Evolutionary conservation across 306 rosid species (phyloP), one percentile per base, ranked within the genome.

Genomic region (Pyrus communis): DNA sequence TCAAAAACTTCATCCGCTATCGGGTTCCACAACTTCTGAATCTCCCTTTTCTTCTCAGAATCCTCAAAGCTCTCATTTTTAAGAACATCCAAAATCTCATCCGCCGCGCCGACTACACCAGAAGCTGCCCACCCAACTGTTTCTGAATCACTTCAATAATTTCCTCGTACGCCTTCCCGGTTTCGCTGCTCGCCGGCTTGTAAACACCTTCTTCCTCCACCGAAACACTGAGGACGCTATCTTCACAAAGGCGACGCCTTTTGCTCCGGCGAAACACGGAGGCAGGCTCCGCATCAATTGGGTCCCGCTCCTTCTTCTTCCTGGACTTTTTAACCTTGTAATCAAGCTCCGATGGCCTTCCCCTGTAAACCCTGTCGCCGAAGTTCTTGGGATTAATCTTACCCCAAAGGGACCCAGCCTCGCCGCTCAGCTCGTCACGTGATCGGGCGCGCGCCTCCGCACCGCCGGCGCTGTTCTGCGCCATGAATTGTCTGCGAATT

Each of bases 381-480:
- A 88, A 89, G 79, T 75, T 75, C 54, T 49, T 82, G 0, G 91
- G 90, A 18, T 91, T 89, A 59, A 91, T 91, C 78, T 85, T 87
- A 0, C 94, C 97, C 82, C 10, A 7, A 38, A 91, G 76, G 0
- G 97, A 86, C 54, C 88, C 94, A 0, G 89, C 88, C 61, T 91
- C 93, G 1, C 93, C 97, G 33, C 92, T 91, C 28, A 92, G 92
- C 35, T 87, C 94, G 82, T 91, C 94, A 4, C 91, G 91, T 2
- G 94, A 92, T 5, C 91, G 88, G 38, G 91, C 78, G 67, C 42
- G 42, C 42, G 42, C 42, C 42, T 38, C 42, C 9, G 10, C 42
- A 7, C 42, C 0, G 42, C 42, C 42, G 2, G 10, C 42, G 42
- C 42, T 38, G 2, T 7, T 38, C 42, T 89, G 86, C 82, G 93